A percentile compares a stretch with the other conserved stretches of the same genome.
Evolutionary conservation across 306 rosid genomes (phyloP).

Genomic region (Cicer chorassanicum): DNA sequence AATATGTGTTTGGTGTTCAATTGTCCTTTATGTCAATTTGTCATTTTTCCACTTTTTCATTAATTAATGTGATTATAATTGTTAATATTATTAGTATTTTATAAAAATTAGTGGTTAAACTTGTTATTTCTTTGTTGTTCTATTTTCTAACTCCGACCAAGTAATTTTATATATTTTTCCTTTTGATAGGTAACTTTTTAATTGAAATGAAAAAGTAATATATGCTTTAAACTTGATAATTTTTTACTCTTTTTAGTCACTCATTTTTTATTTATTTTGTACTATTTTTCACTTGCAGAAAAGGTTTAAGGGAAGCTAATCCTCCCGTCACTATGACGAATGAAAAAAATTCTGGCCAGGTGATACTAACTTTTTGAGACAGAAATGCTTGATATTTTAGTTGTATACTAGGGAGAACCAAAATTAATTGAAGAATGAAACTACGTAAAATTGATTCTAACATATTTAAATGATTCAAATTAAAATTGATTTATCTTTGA

Average conservation of each 20-base stretch:
- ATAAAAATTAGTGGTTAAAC: too few relatives aligned
- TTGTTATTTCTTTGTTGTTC: too few relatives aligned
- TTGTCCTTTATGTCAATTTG: not conserved
- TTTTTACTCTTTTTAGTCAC: not conserved
- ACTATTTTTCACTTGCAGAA: constrained; percentile 36
- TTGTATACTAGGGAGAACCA: too few relatives aligned
- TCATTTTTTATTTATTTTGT: not conserved
- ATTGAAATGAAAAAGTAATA: constrained; percentile 4
- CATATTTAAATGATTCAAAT: too few relatives aligned
- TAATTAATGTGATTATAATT: too few relatives aligned
- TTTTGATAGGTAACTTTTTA: not conserved
- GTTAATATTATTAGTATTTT: too few relatives aligned
- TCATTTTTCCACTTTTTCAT: not conserved
- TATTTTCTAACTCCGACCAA: too few relatives aligned
- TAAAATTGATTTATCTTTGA: too few relatives aligned
- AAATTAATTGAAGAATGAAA: too few relatives aligned
- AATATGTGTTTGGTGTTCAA: not conserved
- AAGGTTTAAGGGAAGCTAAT: not conserved
- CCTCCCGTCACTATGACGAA: constrained; percentile 5
- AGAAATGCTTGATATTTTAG: not conserved
- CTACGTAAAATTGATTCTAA: too few relatives aligned
- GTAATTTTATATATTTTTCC: too few relatives aligned
- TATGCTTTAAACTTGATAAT: not conserved
- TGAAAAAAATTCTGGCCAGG: constrained; percentile 13
- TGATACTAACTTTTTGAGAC: not conserved